phyloP scores from a whole-genome alignment of 2,329 filamentous ascomycete species.

The Fusarium sp. region DNA sequence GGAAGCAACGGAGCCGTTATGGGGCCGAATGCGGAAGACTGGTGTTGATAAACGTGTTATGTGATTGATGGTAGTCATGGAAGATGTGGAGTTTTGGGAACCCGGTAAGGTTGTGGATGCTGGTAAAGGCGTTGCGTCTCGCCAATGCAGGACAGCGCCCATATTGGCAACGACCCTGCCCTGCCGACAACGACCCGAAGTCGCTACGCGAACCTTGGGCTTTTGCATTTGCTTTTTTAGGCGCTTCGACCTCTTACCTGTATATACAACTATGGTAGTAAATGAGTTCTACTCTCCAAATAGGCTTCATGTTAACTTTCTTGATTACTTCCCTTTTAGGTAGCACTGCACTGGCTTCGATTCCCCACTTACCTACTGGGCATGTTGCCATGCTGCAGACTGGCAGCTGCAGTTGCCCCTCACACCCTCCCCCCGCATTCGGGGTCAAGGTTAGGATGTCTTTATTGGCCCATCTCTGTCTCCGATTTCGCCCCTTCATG shows the following conservation, averaged over 20 bases:
- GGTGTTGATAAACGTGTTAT: conserved; percentile 42
- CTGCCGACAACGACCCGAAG: conserved; percentile 15
- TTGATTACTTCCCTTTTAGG: no score
- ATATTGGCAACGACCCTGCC: conserved; percentile 1
- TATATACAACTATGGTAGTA: neutral
- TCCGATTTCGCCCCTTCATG: conserved; percentile 22
- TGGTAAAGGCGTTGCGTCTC: conserved; percentile 16
- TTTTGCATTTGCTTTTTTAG: neutral
- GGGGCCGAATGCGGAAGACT: conserved; percentile 29
- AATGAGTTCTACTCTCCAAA: no score
- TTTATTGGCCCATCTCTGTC: conserved; percentile 34
- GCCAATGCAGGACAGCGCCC: conserved; percentile 22
- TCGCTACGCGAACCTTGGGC: conserved; percentile 7
- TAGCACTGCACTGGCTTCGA: neutral
- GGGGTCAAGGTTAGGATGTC: conserved; percentile 28
- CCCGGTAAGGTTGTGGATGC: conserved; percentile 18
- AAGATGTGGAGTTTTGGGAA: conserved; percentile 18
- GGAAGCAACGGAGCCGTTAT: conserved; percentile 31
- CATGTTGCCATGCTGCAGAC: conserved; percentile 10
- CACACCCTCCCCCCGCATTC: conserved; percentile 46
- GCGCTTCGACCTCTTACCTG: neutral
- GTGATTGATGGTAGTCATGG: conserved; percentile 46
- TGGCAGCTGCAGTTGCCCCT: conserved; percentile 42
- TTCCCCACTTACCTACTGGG: neutral
- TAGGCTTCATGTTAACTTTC: no score